phyloP scores from a whole-genome alignment of 106 monocot species.

The Amphibolis antarctica region DNA sequence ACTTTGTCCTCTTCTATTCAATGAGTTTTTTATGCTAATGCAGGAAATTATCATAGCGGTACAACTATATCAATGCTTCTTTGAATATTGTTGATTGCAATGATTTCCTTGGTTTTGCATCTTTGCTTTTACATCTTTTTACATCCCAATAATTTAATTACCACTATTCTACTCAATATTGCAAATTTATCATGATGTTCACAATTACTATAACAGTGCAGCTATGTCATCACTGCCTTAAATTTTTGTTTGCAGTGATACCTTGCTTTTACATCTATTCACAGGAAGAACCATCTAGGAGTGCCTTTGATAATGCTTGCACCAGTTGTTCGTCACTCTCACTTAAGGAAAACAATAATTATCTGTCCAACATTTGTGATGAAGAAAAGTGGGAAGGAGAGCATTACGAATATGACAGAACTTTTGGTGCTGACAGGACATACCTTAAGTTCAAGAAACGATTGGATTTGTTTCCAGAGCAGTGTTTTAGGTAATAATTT shows the following conservation, averaged over 20 bases:
- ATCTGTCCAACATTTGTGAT: conserved; percentile 19
- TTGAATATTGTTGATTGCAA: conserved; percentile 29
- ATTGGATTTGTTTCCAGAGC: conserved; percentile 69
- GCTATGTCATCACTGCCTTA: not conserved
- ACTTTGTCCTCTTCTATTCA: too few relatives aligned
- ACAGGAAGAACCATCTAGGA: conserved; percentile 21
- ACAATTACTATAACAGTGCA: not conserved
- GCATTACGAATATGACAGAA: conserved; percentile 79
- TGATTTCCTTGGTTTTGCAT: too few relatives aligned
- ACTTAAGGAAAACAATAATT: conserved; percentile 26
- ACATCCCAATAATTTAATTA: too few relatives aligned
- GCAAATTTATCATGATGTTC: not conserved
- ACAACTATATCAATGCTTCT: not conserved
- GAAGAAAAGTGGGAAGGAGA: conserved; percentile 80
- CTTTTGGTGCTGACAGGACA: conserved; percentile 70
- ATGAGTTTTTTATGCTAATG: too few relatives aligned
- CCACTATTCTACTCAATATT: too few relatives aligned
- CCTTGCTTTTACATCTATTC: conserved; percentile 91
- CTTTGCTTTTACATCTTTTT: conserved; percentile 89
- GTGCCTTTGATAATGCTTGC: conserved; percentile 6
- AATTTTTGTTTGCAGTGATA: conserved; percentile 38
- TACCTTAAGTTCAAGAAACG: conserved; percentile 97
- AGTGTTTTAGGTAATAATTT: conserved; percentile 73
- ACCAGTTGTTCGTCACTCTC: conserved; percentile 31
- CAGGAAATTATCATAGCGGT: too few relatives aligned